phyloP scores from a whole-genome alignment of 768 basidiomycete genomes.

The Rhodosporidiobolus sp. region DNA sequence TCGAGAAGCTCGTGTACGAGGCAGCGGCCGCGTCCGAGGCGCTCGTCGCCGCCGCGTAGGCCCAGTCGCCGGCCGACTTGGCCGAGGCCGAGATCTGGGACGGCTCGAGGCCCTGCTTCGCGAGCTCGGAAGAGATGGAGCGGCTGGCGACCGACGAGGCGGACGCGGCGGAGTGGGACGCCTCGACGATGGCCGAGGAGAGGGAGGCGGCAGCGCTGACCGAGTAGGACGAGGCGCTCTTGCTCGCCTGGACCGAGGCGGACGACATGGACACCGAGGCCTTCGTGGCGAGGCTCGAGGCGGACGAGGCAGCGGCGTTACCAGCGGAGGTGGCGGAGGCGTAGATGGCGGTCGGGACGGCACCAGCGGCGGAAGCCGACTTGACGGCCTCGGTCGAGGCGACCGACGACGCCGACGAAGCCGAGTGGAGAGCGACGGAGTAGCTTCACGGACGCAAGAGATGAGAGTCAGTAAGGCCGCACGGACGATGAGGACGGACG shows the following conservation, averaged over 20 bases:
- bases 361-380: neutral
- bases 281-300: constrained; percentile 44
- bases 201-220: constrained; percentile 18
- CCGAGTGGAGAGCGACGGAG: constrained; percentile 20
- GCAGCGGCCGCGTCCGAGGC: neutral
- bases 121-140: constrained; percentile 14
- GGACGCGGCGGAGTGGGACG: constrained; percentile 41
- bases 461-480: neutral
- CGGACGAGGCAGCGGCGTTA: constrained; percentile 43
- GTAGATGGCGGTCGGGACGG: constrained; percentile 24
- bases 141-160: constrained; percentile 45
- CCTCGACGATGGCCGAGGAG: constrained; percentile 38
- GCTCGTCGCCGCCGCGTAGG: neutral
- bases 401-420: constrained; percentile 4
- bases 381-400: constrained; percentile 7
- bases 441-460: constrained; percentile 16
- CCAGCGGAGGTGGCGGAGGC: constrained; percentile 47
- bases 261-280: constrained; percentile 45
- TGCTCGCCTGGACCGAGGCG: neutral
- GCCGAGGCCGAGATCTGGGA: constrained; percentile 29
- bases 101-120: constrained; percentile 6
- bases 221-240: constrained; percentile 10
- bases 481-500: no score
- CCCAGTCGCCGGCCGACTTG: constrained; percentile 14
- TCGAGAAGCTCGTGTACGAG: constrained; percentile 8